Evolutionary conservation across 345 rosid species (phyloP), one percentile per base, ranked within the genome.

Genomic region (Salix suchowensis): DNA sequence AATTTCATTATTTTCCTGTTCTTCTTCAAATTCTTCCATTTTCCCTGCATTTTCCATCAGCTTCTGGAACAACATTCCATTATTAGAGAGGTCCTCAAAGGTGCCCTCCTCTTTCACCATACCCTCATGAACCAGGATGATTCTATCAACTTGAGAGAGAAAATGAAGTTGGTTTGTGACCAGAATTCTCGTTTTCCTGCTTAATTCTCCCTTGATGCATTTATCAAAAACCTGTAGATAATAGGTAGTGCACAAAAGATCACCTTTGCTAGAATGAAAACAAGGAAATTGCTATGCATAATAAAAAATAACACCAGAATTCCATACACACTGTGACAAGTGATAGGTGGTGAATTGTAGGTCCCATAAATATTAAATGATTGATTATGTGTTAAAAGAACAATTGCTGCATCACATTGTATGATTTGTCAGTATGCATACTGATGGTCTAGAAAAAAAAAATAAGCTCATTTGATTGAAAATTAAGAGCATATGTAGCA

Each of bases 21-120:
- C 99, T 79, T 91, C 99, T 79, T 88, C 36, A 34, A 34, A 91
- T 60, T 96, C 98, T 88, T 96, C 99, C 89, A 96, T 91, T 87
- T 96, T 96, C 32, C 99, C 99, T 6, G 99, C 99, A 89, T 96
- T 93, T 89, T 96, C 98, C 98, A 96, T 93, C 40, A 93, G 89
- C 86, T 86, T 93, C 77, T 91, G 94, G 86, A 96, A 96, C 84
- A 88, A 71, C 58, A 80, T 72, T 37, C 98, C 99, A 81, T 75
- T 90, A 64, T 76, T 82, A 26, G 92, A 93, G 62, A 96, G 88
- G 61, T 93, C 91, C 78, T 93, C 98, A 83, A 92, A 96, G 73
- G 98, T 91, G 78, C 99, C 99, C 82, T 91, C 98, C 85, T 93
- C 99, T 87, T 93, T 91, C 70, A 96, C 88, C 77, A 65, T 82